phyloP scores from a whole-genome alignment of 2,329 filamentous ascomycete species.

The Conoideocrella luteorostrata region DNA sequence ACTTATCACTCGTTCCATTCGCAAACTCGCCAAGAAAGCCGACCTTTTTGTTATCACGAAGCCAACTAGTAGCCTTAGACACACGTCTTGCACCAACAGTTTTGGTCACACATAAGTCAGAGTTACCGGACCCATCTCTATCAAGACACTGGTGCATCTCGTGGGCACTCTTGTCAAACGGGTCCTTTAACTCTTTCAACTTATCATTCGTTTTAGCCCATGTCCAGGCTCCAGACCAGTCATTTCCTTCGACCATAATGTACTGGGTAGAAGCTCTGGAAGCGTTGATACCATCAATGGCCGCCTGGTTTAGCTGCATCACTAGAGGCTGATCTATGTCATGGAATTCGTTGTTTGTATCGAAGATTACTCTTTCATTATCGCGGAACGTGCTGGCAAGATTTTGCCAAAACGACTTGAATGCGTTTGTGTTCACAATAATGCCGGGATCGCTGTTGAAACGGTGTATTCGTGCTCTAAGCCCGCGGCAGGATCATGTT shows the following conservation, averaged over 20 bases:
- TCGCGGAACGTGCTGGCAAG: conserved; percentile 46
- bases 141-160: conserved; percentile 59
- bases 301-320: conserved; percentile 56
- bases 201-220: conserved; percentile 33
- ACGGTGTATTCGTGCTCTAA: no score
- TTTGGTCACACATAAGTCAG: conserved; percentile 37
- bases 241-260: conserved; percentile 52
- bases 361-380: conserved; percentile 54
- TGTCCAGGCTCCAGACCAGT: conserved; percentile 44
- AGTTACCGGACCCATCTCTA: conserved; percentile 29
- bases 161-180: conserved; percentile 44
- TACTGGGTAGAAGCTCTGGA: conserved; percentile 50
- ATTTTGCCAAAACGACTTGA: conserved; percentile 51
- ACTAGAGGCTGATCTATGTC: conserved; percentile 54
- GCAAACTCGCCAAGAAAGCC: conserved; percentile 53
- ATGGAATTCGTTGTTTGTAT: conserved; percentile 56
- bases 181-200: conserved; percentile 41
- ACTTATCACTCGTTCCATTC: conserved; percentile 44
- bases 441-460: no score
- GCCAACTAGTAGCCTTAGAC: conserved; percentile 45
- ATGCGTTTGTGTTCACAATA: conserved; percentile 29
- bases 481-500: no score
- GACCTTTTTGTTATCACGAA: conserved; percentile 47
- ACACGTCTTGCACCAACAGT: conserved; percentile 45
- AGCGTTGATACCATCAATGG: conserved; percentile 54